Evolutionary conservation across 768 basidiomycete species (phyloP), one percentile per base, ranked within the genome.

Genomic region (Suillus americanus): DNA sequence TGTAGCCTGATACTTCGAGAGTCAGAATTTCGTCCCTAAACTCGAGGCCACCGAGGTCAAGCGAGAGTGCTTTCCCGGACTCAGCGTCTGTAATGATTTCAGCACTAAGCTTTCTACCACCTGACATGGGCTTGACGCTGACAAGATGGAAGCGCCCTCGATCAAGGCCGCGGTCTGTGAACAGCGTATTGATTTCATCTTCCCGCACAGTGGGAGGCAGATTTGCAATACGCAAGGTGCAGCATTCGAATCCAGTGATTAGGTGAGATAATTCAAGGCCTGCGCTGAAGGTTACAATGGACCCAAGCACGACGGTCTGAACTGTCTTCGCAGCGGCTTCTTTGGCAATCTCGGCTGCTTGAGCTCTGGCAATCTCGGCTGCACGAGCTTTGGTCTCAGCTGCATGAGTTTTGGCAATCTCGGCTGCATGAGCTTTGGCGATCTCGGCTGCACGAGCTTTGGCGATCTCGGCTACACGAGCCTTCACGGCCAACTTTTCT

Each of bases 191-290:
- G 14, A 88, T 72, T 50, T 86, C 83, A 3, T 72, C 66, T 5
- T 70, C 70, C 50, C 72, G 79, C 3, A 77, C 77, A 41, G 82
- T 73, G 25, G 63, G 53, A 0, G 86, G 83, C 35, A 88, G 74
- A 62, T 81, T 81, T 60, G 74, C 77, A 54, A 88, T 73, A 2
- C 71, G 79, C 30, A 88, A 71, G 12, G 78, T 77, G 67, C 82
- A 84, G 7, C 82, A 79, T 48, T 88, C 84, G 66, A 85, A 87
- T 5, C 84, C 85, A 20, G 81, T 77, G 33, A 84, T 70, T 37
- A 86, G 65, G 38, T 75, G 70, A 45, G 72, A 73, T 45, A 88
- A 74, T n/a, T 80, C 74, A 41, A 85, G 70, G 6, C 87, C 87
- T 3, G 84, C 81, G 35, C 77, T 77, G 48, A 78, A 86, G 3